These are phyloP conservation scores for Suillus paluster DNA, from an alignment of 768 basidiomycete species.

Conservation along the genomic window DNA sequence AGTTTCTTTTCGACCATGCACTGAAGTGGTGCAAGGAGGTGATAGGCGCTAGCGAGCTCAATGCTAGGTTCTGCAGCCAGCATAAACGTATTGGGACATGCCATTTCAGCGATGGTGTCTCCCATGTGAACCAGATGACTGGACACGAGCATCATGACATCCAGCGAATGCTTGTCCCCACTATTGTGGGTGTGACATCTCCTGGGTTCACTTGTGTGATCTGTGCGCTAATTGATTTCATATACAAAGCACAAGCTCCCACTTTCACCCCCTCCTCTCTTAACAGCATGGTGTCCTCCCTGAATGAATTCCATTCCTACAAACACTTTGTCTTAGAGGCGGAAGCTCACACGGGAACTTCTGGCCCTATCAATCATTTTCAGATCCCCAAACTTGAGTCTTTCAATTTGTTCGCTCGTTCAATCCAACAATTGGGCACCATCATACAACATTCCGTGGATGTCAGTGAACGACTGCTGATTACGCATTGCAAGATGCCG, in stretches of 20 bases:
- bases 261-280: neutral
- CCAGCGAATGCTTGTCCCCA: slow-evolving; percentile 36
- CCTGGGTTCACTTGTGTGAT: neutral
- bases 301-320: neutral
- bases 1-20: neutral
- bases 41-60: neutral
- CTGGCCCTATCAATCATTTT: slow-evolving; percentile 28
- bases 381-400: slow-evolving; percentile 48
- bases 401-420: slow-evolving; percentile 36
- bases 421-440: slow-evolving; percentile 31
- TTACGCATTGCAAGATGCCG: slow-evolving; percentile 38
- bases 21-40: slow-evolving; percentile 1
- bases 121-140: slow-evolving; percentile 44
- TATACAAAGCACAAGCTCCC: slow-evolving; percentile 4
- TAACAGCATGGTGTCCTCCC: neutral
- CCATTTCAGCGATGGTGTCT: slow-evolving; percentile 43
- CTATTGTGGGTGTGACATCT: slow-evolving; percentile 21
- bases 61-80: neutral
- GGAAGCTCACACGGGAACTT: neutral
- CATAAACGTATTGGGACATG: slow-evolving; percentile 32
- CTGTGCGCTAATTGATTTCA: slow-evolving; percentile 3
- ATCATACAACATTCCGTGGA: slow-evolving; percentile 42
- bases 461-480: slow-evolving; percentile 38
- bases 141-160: slow-evolving; percentile 43
- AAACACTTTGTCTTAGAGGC: slow-evolving; percentile 5